phyloP scores from a whole-genome alignment of 768 basidiomycete genomes.

The Sarcomyxa edulis region DNA sequence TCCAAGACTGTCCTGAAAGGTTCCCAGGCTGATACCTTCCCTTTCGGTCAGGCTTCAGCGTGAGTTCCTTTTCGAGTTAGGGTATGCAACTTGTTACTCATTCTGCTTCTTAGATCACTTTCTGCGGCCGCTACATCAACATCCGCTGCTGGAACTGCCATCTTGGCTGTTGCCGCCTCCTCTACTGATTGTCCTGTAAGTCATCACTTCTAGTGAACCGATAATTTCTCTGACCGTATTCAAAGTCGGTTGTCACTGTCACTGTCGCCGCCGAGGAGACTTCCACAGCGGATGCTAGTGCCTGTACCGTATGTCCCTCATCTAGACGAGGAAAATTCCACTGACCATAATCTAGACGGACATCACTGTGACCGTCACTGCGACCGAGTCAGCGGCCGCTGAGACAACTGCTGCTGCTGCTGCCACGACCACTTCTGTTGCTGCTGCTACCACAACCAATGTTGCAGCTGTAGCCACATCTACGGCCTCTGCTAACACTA shows the following conservation, averaged over 20 bases:
- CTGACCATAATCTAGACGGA: conserved; percentile 14
- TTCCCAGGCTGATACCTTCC: conserved; percentile 39
- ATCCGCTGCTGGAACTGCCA: conserved; percentile 12
- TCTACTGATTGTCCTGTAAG: too few species aligned
- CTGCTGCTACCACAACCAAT: conserved; percentile 14
- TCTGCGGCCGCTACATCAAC: conserved; percentile 1
- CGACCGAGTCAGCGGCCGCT: conserved; percentile 19
- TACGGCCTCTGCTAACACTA: conserved; percentile 13
- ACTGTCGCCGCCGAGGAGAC: conserved; percentile 3
- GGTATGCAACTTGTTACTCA: neutral
- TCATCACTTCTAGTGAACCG: too few species aligned
- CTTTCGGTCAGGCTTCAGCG: conserved; percentile 32
- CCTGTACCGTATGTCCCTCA: conserved; percentile 16
- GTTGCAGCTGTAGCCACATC: conserved; percentile 14
- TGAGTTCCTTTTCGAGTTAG: conserved; percentile 8
- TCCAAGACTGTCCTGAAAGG: conserved; percentile 38
- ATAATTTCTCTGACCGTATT: too few species aligned
- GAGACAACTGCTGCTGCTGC: conserved; percentile 19
- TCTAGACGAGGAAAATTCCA: neutral
- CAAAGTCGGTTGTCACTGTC: conserved; percentile 6
- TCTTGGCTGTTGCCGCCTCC: too few species aligned
- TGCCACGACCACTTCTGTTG: conserved; percentile 22
- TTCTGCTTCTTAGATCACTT: neutral
- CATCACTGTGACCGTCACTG: conserved; percentile 31
- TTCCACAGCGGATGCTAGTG: conserved; percentile 2